A percentile compares a stretch with the other conserved stretches of the same genome.
These are phyloP conservation scores for Acanthamoeba triangularis DNA, from an alignment of 208 protist genomes.

Conservation along the genomic window DNA sequence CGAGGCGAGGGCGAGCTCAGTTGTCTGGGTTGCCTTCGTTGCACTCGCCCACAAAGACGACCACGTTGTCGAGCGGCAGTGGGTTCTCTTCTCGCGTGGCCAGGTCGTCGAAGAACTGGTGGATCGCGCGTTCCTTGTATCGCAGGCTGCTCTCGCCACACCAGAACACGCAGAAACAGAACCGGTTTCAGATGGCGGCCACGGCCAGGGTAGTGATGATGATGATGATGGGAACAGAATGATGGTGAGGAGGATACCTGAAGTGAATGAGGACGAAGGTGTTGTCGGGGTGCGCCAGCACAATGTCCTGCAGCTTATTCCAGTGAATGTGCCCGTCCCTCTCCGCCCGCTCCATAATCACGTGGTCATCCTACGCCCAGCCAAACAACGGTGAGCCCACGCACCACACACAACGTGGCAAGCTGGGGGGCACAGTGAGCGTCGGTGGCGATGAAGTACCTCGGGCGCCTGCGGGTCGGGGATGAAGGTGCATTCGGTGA, in stretches of 20 bases:
- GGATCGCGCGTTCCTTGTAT: slow-evolving; percentile 11
- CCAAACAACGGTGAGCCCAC: not conserved
- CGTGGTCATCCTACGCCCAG: not conserved
- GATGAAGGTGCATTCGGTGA: slow-evolving; percentile 70
- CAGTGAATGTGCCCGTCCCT: slow-evolving; percentile 66
- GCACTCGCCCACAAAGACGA: slow-evolving; percentile 45
- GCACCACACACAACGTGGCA: too few species aligned
- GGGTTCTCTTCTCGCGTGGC: slow-evolving; percentile 31
- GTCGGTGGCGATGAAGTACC: not conserved
- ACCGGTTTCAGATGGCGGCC: not conserved
- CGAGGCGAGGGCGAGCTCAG: slow-evolving; percentile 11
- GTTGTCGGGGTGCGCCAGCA: slow-evolving; percentile 18
- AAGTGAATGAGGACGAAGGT: slow-evolving; percentile 67
- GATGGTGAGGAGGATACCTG: not conserved
- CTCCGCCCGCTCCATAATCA: slow-evolving; percentile 24
- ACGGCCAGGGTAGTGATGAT: not conserved
- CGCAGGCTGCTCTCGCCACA: not conserved
- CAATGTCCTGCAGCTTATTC: slow-evolving; percentile 29
- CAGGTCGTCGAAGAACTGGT: slow-evolving; percentile 35
- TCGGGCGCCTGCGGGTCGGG: not conserved
- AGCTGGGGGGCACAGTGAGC: too few species aligned
- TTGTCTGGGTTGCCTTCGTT: slow-evolving; percentile 22
- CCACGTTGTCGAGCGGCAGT: slow-evolving; percentile 17
- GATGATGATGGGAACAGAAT: not conserved
- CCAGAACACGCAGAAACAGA: not conserved